A percentile compares a stretch with the other conserved stretches of the same genome.
phyloP scores from a whole-genome alignment of 345 rosid genomes.

The Adansonia digitata region DNA sequence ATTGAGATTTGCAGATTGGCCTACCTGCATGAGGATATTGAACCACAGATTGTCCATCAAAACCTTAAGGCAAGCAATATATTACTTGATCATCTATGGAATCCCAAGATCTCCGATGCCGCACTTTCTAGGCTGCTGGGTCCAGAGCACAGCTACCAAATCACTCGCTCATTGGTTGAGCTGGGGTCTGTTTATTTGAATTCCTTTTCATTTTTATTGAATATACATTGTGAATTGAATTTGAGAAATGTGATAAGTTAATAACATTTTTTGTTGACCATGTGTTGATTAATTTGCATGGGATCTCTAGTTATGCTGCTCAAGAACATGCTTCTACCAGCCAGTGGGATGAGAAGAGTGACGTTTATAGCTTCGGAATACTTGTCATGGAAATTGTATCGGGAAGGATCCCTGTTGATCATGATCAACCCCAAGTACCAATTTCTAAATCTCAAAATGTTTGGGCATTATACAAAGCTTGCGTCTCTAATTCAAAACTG shows the following conservation, averaged over 20 bases:
- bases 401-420: conserved; percentile 49
- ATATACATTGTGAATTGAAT: neutral
- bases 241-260: neutral
- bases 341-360: conserved; percentile 33
- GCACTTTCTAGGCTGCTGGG: conserved; percentile 35
- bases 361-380: conserved; percentile 63
- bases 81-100: conserved; percentile 70
- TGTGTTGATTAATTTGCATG: conserved; percentile 10
- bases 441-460: neutral
- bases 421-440: conserved; percentile 41
- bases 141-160: conserved; percentile 10
- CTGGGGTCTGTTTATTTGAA: conserved; percentile 27
- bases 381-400: conserved; percentile 72
- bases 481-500: neutral
- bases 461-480: neutral
- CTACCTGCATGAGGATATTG: conserved; percentile 68
- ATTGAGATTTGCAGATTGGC: conserved; percentile 40
- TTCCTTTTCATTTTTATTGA: neutral
- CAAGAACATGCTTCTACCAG: conserved; percentile 23
- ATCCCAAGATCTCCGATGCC: conserved; percentile 60
- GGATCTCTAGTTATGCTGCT: conserved; percentile 26
- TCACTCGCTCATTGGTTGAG: conserved; percentile 15
- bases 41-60: conserved; percentile 55
- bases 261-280: neutral
- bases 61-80: conserved; percentile 59